Evolutionary conservation across 2,329 filamentous ascomycete species (phyloP).

Genomic region (Dryadomyces quercivorus): DNA sequence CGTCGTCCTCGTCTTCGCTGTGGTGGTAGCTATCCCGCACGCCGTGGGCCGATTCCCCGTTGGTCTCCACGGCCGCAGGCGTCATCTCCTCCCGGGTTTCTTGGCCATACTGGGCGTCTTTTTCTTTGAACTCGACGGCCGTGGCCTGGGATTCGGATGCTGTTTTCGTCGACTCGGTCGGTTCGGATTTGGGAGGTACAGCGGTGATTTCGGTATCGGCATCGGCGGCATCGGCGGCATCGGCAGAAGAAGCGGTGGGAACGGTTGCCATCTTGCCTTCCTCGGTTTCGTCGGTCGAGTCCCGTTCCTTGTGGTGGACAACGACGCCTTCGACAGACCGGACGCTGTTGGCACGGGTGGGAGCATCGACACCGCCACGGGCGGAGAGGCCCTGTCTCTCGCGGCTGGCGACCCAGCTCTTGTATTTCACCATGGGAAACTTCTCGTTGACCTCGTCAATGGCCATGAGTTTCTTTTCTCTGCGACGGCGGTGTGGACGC

Average conservation of each 20-base stretch:
- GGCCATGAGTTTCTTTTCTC: slow-evolving; percentile 97
- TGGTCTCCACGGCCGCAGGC: too few relatives aligned
- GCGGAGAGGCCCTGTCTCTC: slow-evolving; percentile 75
- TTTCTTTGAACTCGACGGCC: too few relatives aligned
- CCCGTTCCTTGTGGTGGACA: slow-evolving; percentile 30
- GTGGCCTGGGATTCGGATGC: too few relatives aligned
- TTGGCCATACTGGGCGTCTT: too few relatives aligned
- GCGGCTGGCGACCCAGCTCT: slow-evolving; percentile 77
- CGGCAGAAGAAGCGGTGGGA: background rate
- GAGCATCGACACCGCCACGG: slow-evolving; percentile 66
- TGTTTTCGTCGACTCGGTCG: too few relatives aligned
- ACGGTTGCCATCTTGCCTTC: background rate
- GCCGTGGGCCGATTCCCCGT: too few relatives aligned
- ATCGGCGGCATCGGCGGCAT: slow-evolving; percentile 6
- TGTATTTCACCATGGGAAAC: slow-evolving; percentile 94
- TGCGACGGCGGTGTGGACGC: slow-evolving; percentile 68
- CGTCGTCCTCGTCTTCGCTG: slow-evolving; percentile 36
- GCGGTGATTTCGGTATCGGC: slow-evolving; percentile 2
- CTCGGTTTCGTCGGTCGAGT: slow-evolving; percentile 27
- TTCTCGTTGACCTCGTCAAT: slow-evolving; percentile 99
- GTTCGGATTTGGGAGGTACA: too few relatives aligned
- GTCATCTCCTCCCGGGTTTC: too few relatives aligned
- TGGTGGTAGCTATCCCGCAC: slow-evolving; percentile 20
- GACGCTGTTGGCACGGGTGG: slow-evolving; percentile 62
- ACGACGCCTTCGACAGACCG: slow-evolving; percentile 50